Evolutionary conservation across 106 monocot genomes (phyloP).

Genomic region (Apostasia shenzhenica): DNA sequence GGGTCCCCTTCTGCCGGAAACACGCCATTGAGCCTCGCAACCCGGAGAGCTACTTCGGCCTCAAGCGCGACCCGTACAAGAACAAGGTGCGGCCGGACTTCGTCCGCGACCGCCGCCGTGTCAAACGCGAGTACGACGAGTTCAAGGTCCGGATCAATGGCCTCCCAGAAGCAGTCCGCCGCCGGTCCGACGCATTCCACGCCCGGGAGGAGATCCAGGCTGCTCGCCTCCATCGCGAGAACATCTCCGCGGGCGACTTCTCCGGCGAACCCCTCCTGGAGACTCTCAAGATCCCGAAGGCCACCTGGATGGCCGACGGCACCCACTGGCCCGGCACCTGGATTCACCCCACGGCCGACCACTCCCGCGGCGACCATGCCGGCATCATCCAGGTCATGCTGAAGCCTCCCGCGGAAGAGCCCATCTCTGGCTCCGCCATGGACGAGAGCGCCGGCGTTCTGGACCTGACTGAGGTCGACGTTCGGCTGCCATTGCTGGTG

Average conservation of each 20-base stretch:
- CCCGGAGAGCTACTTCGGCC: constrained; percentile 46
- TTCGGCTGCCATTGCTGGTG: constrained; percentile 24
- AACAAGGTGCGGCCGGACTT: constrained; percentile 48
- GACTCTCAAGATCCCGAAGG: constrained; percentile 43
- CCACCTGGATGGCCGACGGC: constrained; percentile 63
- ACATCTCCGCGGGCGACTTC: neutral
- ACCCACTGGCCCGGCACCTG: constrained; percentile 32
- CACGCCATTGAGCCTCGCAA: constrained; percentile 48
- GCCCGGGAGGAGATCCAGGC: constrained; percentile 38
- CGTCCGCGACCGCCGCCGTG: constrained; percentile 41
- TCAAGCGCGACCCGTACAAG: constrained; percentile 55
- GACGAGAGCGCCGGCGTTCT: constrained; percentile 5
- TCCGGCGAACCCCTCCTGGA: neutral
- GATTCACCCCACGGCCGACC: constrained; percentile 25
- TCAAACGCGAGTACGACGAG: constrained; percentile 59
- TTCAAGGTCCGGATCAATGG: constrained; percentile 55
- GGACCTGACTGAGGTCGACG: constrained; percentile 13
- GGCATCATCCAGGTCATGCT: constrained; percentile 56
- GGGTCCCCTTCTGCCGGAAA: constrained; percentile 62
- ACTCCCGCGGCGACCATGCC: constrained; percentile 43
- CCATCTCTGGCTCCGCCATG: constrained; percentile 1
- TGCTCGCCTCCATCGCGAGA: constrained; percentile 26
- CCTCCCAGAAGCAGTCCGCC: constrained; percentile 44
- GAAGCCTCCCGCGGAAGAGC: constrained; percentile 22
- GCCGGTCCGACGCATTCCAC: constrained; percentile 48